A percentile compares a stretch with the other conserved stretches of the same genome.
phyloP scores from a whole-genome alignment of 2,329 filamentous ascomycete species.

The Fusarium udum region DNA sequence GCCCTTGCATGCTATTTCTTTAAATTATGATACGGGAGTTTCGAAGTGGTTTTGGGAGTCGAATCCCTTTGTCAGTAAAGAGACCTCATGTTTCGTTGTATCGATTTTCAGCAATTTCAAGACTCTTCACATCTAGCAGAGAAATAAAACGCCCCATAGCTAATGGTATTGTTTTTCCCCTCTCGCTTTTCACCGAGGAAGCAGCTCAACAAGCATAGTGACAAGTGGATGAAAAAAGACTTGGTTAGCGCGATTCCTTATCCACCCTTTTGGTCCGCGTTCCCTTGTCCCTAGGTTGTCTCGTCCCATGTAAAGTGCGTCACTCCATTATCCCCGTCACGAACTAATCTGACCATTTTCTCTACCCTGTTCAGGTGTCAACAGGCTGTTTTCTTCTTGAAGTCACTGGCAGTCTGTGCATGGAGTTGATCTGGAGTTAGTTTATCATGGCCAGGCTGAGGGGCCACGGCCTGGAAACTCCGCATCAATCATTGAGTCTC shows the following conservation, averaged over 20 bases:
- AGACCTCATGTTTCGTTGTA: neutral
- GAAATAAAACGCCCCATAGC: neutral
- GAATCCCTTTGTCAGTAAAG: neutral
- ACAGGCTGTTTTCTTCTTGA: constrained; percentile 1
- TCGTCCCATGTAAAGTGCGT: constrained; percentile 33
- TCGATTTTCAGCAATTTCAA: neutral
- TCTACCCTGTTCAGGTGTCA: constrained; percentile 5
- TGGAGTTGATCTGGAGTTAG: constrained; percentile 11
- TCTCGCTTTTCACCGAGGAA: constrained; percentile 12
- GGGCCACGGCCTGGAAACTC: neutral
- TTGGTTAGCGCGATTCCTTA: constrained; percentile 9
- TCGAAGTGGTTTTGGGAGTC: neutral
- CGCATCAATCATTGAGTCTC: constrained; percentile 17
- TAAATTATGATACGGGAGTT: constrained; percentile 21
- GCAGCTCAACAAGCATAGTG: constrained; percentile 2
- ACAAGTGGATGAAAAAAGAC: constrained; percentile 22
- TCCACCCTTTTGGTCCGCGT: neutral
- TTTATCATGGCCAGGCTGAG: neutral
- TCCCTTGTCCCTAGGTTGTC: constrained; percentile 24
- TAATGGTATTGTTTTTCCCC: neutral
- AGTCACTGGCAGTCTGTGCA: constrained; percentile 2
- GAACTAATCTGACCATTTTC: constrained; percentile 27
- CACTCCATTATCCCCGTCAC: constrained; percentile 24
- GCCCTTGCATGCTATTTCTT: neutral
- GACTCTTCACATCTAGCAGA: neutral